Evolutionary conservation across 306 rosid species (phyloP), one percentile per base, ranked within the genome.

Genomic region (Lathyrus sativus): DNA sequence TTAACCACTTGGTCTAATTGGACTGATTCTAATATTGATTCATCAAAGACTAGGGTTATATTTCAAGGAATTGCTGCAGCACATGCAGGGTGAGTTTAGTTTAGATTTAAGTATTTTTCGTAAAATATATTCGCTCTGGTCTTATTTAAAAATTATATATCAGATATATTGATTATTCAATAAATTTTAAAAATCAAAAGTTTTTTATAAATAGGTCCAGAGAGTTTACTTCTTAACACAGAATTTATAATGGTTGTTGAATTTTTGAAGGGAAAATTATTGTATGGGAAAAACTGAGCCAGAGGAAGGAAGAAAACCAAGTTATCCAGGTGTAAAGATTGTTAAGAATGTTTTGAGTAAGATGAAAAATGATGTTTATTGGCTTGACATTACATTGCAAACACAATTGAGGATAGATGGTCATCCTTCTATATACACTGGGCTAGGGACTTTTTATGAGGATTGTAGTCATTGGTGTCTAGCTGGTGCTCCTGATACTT

Each of bases 381-480:
- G 83, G 80, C 78, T 88, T 28, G 92, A 90, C 76, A 76, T 86
- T 5, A 88, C 95, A 3, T 57, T 77, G 70, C 80, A 83, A n/a
- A 82, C 97, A 51, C 90, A 90, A 31, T 53, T 84, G 11, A 87
- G 92, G 51, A 83, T 76, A 79, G 97, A 90, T 67, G 90, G 89
- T 0, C 95, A 88, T 50, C 97, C 92, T 74, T 88, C 95, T 11
- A 69, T 79, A 39, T 90, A 84, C 65, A 62, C 88, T 3, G 84
- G 86, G 10, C 10, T 31, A 42, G 86, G 80, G 29, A n/a, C 64
- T 42, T 58, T 71, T 33, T 66, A 24, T 58, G 67, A 46, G 7
- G 96, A 90, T 18, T 90, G 96, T 50, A 84, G 87, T 45, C 95
- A 88, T 61, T 88, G 96, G 92, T 90, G 96, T 70, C 80, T 86